These are phyloP conservation scores for Fusarium stilboides DNA, from an alignment of 2,329 filamentous ascomycete genomes.

Conservation along the genomic window DNA sequence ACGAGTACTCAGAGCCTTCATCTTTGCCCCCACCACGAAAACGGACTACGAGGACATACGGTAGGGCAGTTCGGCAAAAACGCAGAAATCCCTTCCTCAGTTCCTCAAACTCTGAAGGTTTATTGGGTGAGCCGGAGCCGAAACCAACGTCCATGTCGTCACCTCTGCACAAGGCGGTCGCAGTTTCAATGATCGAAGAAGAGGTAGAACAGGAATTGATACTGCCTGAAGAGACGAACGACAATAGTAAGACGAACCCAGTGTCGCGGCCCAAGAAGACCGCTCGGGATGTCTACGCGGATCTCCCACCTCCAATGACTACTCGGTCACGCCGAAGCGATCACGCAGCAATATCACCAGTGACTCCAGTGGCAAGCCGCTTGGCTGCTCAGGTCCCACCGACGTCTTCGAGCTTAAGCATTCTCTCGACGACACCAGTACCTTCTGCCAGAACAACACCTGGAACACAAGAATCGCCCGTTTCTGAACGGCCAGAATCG, in stretches of 20 bases:
- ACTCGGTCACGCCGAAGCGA: constrained; percentile 47
- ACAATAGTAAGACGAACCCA: neutral
- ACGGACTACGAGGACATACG: constrained; percentile 45
- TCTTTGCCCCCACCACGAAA: constrained; percentile 49
- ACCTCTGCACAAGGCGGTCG: constrained; percentile 16
- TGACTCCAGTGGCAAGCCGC: constrained; percentile 45
- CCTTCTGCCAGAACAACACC: constrained; percentile 57
- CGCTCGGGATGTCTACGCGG: constrained; percentile 23
- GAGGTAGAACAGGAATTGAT: constrained; percentile 4
- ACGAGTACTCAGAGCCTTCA: constrained; percentile 47
- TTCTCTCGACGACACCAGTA: constrained; percentile 58
- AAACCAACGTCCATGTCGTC: constrained; percentile 33
- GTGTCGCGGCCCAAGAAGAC: constrained; percentile 28
- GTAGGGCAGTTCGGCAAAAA: constrained; percentile 35
- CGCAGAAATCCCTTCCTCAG: constrained; percentile 49
- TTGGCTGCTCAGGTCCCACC: constrained; percentile 19
- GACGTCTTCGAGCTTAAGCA: constrained; percentile 59
- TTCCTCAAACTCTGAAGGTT: constrained; percentile 51
- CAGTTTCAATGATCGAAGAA: constrained; percentile 32
- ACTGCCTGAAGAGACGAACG: neutral
- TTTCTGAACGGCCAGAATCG: constrained; percentile 42
- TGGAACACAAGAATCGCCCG: constrained; percentile 53
- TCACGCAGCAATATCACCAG: constrained; percentile 34
- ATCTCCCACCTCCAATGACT: constrained; percentile 46
- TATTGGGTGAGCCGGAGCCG: constrained; percentile 25